These are phyloP conservation scores for Verruconis gallopava DNA, from an alignment of 2,329 filamentous ascomycete genomes.

Conservation along the genomic window DNA sequence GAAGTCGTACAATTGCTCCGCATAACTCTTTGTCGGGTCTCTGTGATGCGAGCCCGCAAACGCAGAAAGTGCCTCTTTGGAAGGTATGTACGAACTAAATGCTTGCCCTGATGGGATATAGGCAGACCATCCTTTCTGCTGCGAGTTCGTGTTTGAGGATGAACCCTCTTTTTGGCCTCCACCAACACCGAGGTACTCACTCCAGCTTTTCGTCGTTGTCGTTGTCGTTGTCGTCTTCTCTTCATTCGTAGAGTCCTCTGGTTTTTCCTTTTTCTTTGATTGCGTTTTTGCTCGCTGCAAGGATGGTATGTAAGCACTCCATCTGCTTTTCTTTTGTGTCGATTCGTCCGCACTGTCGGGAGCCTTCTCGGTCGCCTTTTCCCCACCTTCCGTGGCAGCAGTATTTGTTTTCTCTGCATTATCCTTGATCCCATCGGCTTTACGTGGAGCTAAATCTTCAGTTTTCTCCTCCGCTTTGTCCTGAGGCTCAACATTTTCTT, in stretches of 20 bases:
- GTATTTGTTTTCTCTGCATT: background rate
- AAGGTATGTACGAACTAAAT: slow-evolving; percentile 35
- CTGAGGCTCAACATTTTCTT: slow-evolving; percentile 2
- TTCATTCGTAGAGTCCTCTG: slow-evolving; percentile 2
- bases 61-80: slow-evolving; percentile 29
- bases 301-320: slow-evolving; percentile 27
- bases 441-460: too few relatives aligned
- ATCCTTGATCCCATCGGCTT: slow-evolving; percentile 7
- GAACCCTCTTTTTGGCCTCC: slow-evolving; percentile 15
- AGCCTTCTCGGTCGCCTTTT: slow-evolving; percentile 8
- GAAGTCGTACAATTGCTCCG: slow-evolving; percentile 37
- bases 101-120: slow-evolving; percentile 36
- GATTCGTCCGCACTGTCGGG: slow-evolving; percentile 1
- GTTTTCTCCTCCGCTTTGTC: slow-evolving; percentile 9
- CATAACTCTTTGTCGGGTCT: slow-evolving; percentile 35
- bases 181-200: slow-evolving; percentile 10
- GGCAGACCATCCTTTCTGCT: slow-evolving; percentile 30
- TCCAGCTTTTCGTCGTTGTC: slow-evolving; percentile 9
- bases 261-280: background rate
- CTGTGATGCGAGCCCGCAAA: slow-evolving; percentile 32
- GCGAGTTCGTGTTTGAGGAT: slow-evolving; percentile 17
- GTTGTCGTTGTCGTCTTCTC: background rate
- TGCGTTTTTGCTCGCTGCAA: slow-evolving; percentile 12
- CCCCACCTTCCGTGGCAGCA: background rate
- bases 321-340: slow-evolving; percentile 11